These are phyloP conservation scores for Nematocida ausubeli DNA, from an alignment of 371 early-diverging fungal species.

Conservation along the genomic window DNA sequence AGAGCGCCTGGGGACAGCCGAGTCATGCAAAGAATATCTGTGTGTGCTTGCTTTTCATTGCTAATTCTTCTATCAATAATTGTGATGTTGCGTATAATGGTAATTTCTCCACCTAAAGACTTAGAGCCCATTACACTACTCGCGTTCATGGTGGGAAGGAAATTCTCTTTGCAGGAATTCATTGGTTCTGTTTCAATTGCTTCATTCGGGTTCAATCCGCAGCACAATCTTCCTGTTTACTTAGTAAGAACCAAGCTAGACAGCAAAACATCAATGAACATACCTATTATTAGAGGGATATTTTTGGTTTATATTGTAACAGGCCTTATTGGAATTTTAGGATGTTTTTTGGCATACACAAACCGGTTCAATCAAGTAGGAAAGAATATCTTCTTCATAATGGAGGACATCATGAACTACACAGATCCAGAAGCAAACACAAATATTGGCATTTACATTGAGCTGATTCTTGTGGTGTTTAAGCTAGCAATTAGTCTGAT, in stretches of 20 bases:
- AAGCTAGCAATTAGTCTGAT: not conserved
- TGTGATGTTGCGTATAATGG: not conserved
- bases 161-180: not conserved
- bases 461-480: not conserved
- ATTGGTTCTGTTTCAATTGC: not conserved
- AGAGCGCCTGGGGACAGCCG: not conserved
- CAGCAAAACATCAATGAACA: not conserved
- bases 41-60: not conserved
- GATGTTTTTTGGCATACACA: not conserved
- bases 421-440: not conserved
- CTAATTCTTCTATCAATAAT: not conserved
- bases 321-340: not conserved
- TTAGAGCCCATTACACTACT: not conserved
- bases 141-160: not conserved
- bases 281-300: not conserved
- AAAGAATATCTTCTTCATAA: not conserved
- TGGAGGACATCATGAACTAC: not conserved
- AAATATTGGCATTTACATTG: not conserved
- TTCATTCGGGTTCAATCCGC: not conserved
- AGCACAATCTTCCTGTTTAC: not conserved
- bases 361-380: not conserved
- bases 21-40: not conserved
- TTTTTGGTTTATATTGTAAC: not conserved
- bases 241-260: not conserved
- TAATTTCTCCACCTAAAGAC: not conserved